Evolutionary conservation across 768 basidiomycete genomes (phyloP).

Genomic region (Leccinum rimulosum): DNA sequence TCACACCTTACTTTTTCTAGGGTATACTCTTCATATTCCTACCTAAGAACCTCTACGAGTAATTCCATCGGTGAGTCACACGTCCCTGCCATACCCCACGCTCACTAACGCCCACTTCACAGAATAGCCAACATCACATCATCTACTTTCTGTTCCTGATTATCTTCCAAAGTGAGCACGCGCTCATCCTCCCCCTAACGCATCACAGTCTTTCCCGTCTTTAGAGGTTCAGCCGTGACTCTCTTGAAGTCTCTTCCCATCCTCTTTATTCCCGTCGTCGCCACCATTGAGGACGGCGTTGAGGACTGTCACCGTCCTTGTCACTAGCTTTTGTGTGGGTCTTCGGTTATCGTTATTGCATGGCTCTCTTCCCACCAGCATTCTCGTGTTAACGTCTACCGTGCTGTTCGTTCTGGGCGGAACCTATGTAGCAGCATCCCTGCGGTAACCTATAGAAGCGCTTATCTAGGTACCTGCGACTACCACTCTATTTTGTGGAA

Average conservation of each 20-base stretch:
- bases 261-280: slow-evolving; percentile 81
- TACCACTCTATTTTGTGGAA: slow-evolving; percentile 9
- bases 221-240: slow-evolving; percentile 81
- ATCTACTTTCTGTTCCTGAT: slow-evolving; percentile 79
- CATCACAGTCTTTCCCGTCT: slow-evolving; percentile 78
- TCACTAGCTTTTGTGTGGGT: background rate
- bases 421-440: slow-evolving; percentile 11
- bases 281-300: slow-evolving; percentile 91
- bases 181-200: slow-evolving; percentile 8
- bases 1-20: slow-evolving; percentile 35
- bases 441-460: slow-evolving; percentile 14
- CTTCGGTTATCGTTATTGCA: background rate
- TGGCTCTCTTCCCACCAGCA: background rate
- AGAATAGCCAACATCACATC: slow-evolving; percentile 75
- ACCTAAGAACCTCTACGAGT: slow-evolving; percentile 92
- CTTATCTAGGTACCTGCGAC: slow-evolving; percentile 10
- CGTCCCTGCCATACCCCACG: no score
- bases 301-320: slow-evolving; percentile 90
- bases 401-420: slow-evolving; percentile 13
- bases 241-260: slow-evolving; percentile 70
- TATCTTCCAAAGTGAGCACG: slow-evolving; percentile 64
- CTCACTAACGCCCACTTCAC: slow-evolving; percentile 2
- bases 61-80: slow-evolving; percentile 76
- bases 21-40: slow-evolving; percentile 93
- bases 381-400: slow-evolving; percentile 12